Base-by-base conservation (phyloP, 345 rosid species). In the Carallia brachiata region DNA sequence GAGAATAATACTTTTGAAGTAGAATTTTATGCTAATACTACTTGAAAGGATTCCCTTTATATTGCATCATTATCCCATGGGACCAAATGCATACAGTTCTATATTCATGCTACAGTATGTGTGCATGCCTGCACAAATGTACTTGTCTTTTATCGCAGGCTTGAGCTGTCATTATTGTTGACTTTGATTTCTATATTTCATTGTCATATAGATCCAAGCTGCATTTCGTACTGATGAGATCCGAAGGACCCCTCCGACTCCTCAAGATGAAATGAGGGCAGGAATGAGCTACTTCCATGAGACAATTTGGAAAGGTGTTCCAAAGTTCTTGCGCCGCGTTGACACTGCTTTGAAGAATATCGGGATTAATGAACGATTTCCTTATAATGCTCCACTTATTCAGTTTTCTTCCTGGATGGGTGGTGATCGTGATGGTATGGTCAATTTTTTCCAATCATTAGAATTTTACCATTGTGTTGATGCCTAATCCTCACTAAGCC, bases 381-480 rank as follows among this genome's bases (percentile, higher is more conserved):
- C 99, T 58, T 92, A 95, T 77, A 95, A 95, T 79, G 99, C 98
- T 5, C 99, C 99, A 32, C 86, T 95, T 36, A 95, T 95, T 73
- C 99, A 95, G 60, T 95, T 95, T 81, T 92, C 99, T 66, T 95
- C 99, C n/a, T 95, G 98, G 99, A 95, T 95, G 99, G 99, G 99
- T 36, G 99, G 99, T 55, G 98, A 95, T 77, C 99, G 98, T 68
- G 99, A 95, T 82, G 99, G 99, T 94, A 82, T 36, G 67, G 17
- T 44, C 12, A 4, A 3, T 12, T 8, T 39, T 8, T 7, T 1
- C 1, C 12, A 39, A 7, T 44, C 50, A 44, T 10, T 1, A 44
- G 50, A 44, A 13, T 44, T 44, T 44, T 44, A 44, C 17, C 50
- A 12, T 44, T 44, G 16, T 44, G 10, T 44, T 44, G 12, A 44